These are phyloP conservation scores for Plectranthus barbatus DNA, from an alignment of 257 asterid genomes.

Conservation along the genomic window DNA sequence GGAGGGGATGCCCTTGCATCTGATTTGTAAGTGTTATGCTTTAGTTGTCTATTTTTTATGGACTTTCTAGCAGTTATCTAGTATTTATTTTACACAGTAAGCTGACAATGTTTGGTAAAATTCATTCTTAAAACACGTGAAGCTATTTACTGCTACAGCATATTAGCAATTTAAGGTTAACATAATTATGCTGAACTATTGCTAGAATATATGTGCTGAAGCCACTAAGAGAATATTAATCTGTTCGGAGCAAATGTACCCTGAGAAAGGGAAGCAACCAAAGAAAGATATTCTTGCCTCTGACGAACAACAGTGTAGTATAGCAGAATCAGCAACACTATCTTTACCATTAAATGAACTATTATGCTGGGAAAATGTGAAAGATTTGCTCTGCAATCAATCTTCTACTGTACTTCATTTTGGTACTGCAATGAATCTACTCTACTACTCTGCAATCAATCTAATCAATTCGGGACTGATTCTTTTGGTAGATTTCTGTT, in stretches of 20 bases:
- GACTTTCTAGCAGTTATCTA: not conserved
- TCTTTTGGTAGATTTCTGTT: too few relatives aligned
- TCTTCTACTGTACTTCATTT: not conserved
- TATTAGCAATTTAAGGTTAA: not conserved
- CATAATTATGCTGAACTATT: not conserved
- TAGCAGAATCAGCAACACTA: not conserved
- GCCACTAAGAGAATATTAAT: not conserved
- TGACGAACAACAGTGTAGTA: not conserved
- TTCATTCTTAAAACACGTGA: not conserved
- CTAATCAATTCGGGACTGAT: not conserved
- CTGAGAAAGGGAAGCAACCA: not conserved
- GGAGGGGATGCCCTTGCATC: conserved; percentile 99
- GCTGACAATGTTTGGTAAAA: not conserved
- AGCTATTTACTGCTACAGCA: not conserved
- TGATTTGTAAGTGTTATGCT: conserved; percentile 70
- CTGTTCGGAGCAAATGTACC: not conserved
- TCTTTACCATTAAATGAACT: not conserved
- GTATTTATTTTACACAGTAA: not conserved
- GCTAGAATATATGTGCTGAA: not conserved
- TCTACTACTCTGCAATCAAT: not conserved
- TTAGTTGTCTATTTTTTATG: not conserved
- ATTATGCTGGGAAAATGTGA: not conserved
- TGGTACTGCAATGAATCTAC: not conserved
- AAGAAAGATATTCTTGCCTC: not conserved
- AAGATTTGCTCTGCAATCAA: not conserved